Evolutionary conservation across 2,329 filamentous ascomycete genomes (phyloP).

Genomic region (Colletotrichum higginsianum): DNA sequence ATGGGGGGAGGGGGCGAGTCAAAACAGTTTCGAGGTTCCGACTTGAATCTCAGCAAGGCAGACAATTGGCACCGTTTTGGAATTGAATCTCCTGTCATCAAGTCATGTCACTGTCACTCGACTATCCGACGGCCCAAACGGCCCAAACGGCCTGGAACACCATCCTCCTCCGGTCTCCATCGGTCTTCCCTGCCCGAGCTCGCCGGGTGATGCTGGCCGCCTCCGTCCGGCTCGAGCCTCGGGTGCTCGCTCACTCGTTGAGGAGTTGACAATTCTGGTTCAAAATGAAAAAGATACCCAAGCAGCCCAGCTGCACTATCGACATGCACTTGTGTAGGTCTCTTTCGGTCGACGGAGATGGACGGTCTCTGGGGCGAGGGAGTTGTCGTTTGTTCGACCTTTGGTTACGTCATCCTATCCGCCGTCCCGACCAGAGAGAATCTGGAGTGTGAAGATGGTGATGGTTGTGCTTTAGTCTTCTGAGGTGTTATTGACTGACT

Average conservation of each 20-base stretch:
- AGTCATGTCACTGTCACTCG: background rate
- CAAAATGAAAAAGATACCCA: background rate
- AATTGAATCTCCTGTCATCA: background rate
- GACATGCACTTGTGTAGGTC: no score
- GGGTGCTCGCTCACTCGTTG: background rate
- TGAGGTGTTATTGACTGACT: no score
- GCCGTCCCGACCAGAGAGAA: background rate
- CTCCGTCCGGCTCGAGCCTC: background rate
- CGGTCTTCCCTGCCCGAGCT: conserved; percentile 7
- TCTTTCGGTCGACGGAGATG: background rate
- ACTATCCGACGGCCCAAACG: background rate
- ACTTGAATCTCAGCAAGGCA: background rate
- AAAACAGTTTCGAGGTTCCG: background rate
- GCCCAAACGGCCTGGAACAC: conserved; percentile 1
- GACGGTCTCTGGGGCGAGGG: background rate
- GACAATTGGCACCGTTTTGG: background rate
- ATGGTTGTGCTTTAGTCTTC: no score
- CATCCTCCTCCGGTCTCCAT: background rate
- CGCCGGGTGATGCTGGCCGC: conserved; percentile 8
- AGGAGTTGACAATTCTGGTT: background rate
- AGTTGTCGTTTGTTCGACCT: background rate
- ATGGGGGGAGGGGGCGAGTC: background rate
- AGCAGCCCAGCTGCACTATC: background rate
- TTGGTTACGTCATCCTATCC: conserved; percentile 5
- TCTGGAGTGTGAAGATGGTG: no score